These are phyloP conservation scores for Lipomyces lipofer DNA, from an alignment of 805 yeast genomes.

Conservation along the genomic window DNA sequence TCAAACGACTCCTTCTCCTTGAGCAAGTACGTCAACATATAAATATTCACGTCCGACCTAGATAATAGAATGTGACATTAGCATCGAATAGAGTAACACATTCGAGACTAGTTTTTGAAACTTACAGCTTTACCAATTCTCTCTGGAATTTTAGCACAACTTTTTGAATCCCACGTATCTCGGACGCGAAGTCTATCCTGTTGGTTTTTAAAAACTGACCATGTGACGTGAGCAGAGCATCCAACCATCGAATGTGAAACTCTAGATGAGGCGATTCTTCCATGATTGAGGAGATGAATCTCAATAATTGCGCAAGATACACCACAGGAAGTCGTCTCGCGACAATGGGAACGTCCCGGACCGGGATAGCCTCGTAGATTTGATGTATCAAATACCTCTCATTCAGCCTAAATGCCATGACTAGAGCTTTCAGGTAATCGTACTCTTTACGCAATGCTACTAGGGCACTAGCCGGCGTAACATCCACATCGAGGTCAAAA, in stretches of 20 bases:
- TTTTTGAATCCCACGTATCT: slow-evolving; percentile 24
- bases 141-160: slow-evolving; percentile 12
- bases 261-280: slow-evolving; percentile 81
- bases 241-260: slow-evolving; percentile 80
- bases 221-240: slow-evolving; percentile 64
- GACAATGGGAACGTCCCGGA: slow-evolving; percentile 67
- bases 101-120: no score
- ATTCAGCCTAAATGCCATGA: slow-evolving; percentile 92
- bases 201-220: slow-evolving; percentile 70
- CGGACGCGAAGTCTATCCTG: slow-evolving; percentile 56
- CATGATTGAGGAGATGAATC: slow-evolving; percentile 66
- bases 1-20: slow-evolving; percentile 13
- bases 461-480: slow-evolving; percentile 76
- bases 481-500: slow-evolving; percentile 87
- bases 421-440: slow-evolving; percentile 67
- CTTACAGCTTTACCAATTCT: slow-evolving; percentile 20
- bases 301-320: slow-evolving; percentile 66
- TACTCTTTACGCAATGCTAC: slow-evolving; percentile 57
- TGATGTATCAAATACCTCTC: slow-evolving; percentile 70
- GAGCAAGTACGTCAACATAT: slow-evolving; percentile 19
- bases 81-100: no score
- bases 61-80: no score
- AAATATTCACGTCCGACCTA: slow-evolving; percentile 26
- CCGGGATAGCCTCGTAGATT: slow-evolving; percentile 72
- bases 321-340: slow-evolving; percentile 72